Evolutionary conservation across 768 basidiomycete species (phyloP).

Genomic region (Coprinopsis cinerea): DNA sequence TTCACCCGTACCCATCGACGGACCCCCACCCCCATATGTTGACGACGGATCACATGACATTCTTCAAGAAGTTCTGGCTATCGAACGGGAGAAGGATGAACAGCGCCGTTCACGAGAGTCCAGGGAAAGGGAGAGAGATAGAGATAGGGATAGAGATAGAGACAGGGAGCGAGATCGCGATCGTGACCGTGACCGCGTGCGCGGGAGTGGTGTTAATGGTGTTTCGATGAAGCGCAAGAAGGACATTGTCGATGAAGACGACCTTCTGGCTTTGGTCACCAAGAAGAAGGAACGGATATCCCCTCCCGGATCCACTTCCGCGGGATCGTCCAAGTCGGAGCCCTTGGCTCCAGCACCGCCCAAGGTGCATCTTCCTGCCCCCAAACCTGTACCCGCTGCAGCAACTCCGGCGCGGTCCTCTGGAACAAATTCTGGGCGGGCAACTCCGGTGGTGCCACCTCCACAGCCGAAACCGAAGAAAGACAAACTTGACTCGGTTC

Average conservation of each 20-base stretch:
- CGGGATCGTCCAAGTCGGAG: conserved; percentile 15
- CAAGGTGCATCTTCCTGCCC: conserved; percentile 8
- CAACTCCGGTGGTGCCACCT: too few species aligned
- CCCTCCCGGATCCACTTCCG: conserved; percentile 10
- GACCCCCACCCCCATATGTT: conserved; percentile 60
- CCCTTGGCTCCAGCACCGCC: neutral
- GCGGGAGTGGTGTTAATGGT: neutral
- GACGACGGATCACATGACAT: conserved; percentile 82
- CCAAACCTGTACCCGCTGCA: conserved; percentile 21
- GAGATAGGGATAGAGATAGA: too few species aligned
- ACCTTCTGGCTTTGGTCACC: conserved; percentile 11
- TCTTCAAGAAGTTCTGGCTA: conserved; percentile 75
- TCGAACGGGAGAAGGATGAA: conserved; percentile 61
- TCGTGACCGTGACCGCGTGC: conserved; percentile 1
- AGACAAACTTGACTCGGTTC: conserved; percentile 35
- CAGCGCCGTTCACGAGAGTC: conserved; percentile 48
- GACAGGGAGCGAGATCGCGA: conserved; percentile 13
- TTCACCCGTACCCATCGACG: conserved; percentile 39
- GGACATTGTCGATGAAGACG: conserved; percentile 15
- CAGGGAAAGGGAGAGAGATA: conserved; percentile 16
- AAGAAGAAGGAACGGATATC: conserved; percentile 11
- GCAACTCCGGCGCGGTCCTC: too few species aligned
- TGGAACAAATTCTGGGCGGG: too few species aligned
- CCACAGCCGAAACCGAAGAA: conserved; percentile 33
- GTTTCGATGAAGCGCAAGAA: conserved; percentile 9